Percentiles rank a stretch among this genome's conserved stretches.
Evolutionary conservation across 148 eudicot genomes (phyloP).

Genomic region (Polygonum aviculare): DNA sequence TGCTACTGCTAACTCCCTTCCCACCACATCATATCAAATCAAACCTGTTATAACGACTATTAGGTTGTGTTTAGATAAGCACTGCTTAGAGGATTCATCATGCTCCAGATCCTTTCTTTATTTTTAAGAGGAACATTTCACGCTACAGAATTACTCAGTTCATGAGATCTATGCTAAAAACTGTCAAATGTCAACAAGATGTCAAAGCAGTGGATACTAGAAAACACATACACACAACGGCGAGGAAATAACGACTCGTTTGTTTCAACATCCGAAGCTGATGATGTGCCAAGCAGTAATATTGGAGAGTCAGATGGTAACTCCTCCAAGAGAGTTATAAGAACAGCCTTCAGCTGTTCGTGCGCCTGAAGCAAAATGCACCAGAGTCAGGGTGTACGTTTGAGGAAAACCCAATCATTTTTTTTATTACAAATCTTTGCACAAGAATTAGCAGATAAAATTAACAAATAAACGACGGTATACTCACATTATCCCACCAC

Average conservation of each 20-base stretch:
- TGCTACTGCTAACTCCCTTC: background rate
- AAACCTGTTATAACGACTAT: background rate
- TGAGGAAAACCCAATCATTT: background rate
- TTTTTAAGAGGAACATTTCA: background rate
- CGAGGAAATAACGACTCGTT: slow-evolving; percentile 45
- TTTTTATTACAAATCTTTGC: background rate
- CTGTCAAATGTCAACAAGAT: background rate
- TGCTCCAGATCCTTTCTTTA: background rate
- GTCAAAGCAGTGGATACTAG: slow-evolving; percentile 3
- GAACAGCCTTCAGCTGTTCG: slow-evolving; percentile 89
- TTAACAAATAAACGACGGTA: background rate
- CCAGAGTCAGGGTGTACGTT: slow-evolving; percentile 9
- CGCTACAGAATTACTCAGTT: background rate
- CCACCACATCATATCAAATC: background rate
- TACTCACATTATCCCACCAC: slow-evolving; percentile 97
- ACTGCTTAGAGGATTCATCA: background rate
- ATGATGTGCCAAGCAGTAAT: slow-evolving; percentile 70
- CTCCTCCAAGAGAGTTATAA: slow-evolving; percentile 71
- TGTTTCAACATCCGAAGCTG: slow-evolving; percentile 39
- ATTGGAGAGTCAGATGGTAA: slow-evolving; percentile 92
- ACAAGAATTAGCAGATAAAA: background rate
- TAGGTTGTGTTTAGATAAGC: background rate
- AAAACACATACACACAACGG: slow-evolving; percentile 57
- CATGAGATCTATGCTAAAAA: background rate
- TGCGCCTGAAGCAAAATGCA: slow-evolving; percentile 57